Base-by-base conservation (phyloP, 495 filamentous ascomycete species). In the Copromyces sp. region DNA sequence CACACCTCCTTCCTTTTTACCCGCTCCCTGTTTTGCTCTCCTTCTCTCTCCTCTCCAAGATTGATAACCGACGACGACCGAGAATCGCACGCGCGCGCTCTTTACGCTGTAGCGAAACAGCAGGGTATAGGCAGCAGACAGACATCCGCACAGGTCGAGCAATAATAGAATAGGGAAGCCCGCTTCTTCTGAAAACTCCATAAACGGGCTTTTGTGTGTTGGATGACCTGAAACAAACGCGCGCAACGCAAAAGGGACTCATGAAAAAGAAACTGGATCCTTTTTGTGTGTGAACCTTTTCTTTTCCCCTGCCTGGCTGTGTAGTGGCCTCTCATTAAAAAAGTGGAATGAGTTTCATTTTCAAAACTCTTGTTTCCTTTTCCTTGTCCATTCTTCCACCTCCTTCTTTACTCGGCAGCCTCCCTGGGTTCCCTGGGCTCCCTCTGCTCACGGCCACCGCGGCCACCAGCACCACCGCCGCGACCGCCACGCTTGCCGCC, bases 371-470 rank as follows among this genome's bases (percentile, higher is more conserved):
- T 38, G 20, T 61, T 20, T 39, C 65, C 38, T 14, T 72, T 35
- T 69, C 68, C n/a, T 68, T 75, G 32, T n/a, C 70, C 20, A 37
- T 37, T 74, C 24, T 76, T 32, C 24, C 53, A 20, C 20, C 24
- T 32, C 14, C 24, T 61, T 32, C 11, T 75, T 71, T 76, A 78
- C 70, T 80, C 78, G 72, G 68, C 75, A 69, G 72, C 72, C 65
- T 78, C 81, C 70, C 81, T 75, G 37, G 81, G 82, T 77, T 85
- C 82, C 65, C 83, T 77, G 2, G 81, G 81, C 73, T 84, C 80
- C 53, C 81, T 77, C 39, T 73, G 78, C 73, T 83, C 78, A 69
- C 82, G 77, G 29, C 82, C 81, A 68, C 84, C 80, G 17, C 84
- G 73, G 37, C 82, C 77, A 61, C 82, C 80, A 20, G 80, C 76